phyloP scores from a whole-genome alignment of 257 asterid genomes.

The Oldenlandia corymbosa region DNA sequence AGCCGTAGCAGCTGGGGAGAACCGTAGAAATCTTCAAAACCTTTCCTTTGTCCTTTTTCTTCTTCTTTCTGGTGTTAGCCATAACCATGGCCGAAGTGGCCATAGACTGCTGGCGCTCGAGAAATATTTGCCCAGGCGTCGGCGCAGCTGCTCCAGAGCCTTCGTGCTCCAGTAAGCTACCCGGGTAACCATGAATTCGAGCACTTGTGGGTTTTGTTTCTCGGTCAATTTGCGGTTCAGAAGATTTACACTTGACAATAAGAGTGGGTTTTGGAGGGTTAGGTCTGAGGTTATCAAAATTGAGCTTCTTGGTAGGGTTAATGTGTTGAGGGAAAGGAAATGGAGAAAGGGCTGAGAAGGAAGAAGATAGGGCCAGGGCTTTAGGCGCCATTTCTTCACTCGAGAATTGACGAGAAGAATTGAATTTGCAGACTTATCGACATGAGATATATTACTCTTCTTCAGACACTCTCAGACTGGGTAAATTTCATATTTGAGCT shows the following conservation, averaged over 20 bases:
- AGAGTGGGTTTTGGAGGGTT: slow-evolving; percentile 21
- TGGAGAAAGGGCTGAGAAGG: slow-evolving; percentile 30
- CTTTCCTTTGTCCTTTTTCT: slow-evolving; percentile 34
- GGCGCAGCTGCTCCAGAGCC: slow-evolving; percentile 78
- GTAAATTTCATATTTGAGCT: no score
- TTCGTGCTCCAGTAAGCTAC: slow-evolving; percentile 40
- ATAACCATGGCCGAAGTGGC: slow-evolving; percentile 41
- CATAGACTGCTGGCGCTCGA: slow-evolving; percentile 47
- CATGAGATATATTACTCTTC: no score
- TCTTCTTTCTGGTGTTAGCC: slow-evolving; percentile 30
- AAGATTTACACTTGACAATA: slow-evolving; percentile 40
- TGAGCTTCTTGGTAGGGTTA: slow-evolving; percentile 20
- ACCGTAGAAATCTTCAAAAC: slow-evolving; percentile 33
- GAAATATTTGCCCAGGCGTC: slow-evolving; percentile 73
- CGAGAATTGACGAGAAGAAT: not conserved
- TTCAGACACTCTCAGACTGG: no score
- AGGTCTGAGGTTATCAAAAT: slow-evolving; percentile 16
- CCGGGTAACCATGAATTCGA: not conserved
- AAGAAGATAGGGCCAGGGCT: slow-evolving; percentile 41
- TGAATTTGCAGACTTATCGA: not conserved
- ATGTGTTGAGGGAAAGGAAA: slow-evolving; percentile 23
- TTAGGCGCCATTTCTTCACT: slow-evolving; percentile 46
- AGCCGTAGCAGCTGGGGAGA: slow-evolving; percentile 68
- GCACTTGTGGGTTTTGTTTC: slow-evolving; percentile 13
- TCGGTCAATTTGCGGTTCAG: slow-evolving; percentile 21